phyloP scores from a whole-genome alignment of 345 rosid species.

The Ailanthus altissimus region DNA sequence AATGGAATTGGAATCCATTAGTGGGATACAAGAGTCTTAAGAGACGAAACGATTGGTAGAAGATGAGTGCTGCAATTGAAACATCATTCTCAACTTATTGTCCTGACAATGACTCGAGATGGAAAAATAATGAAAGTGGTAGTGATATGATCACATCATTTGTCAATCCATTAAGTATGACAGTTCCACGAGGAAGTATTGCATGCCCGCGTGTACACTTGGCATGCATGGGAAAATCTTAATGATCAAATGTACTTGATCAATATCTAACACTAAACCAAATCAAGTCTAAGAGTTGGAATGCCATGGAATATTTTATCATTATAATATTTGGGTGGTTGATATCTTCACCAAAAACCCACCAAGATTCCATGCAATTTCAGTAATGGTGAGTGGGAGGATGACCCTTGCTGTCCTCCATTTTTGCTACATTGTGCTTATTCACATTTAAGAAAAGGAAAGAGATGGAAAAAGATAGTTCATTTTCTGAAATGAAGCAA shows the following conservation, averaged over 20 bases:
- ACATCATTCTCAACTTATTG: constrained; percentile 9
- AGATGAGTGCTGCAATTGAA: constrained; percentile 1
- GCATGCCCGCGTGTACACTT: neutral
- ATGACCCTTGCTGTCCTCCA: constrained; percentile 26
- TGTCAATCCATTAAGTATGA: neutral
- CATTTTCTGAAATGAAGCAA: constrained; percentile 9
- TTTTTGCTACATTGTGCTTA: constrained; percentile 7
- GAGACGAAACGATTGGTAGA: constrained; percentile 15
- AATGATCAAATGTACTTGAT: constrained; percentile 1
- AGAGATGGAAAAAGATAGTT: neutral
- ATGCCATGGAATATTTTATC: constrained; percentile 10
- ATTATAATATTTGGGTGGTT: neutral
- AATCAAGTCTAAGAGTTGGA: constrained; percentile 8
- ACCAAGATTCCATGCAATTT: neutral
- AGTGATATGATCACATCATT: neutral
- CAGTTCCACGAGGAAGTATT: constrained; percentile 1
- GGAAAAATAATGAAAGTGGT: neutral
- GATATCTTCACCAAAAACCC: neutral
- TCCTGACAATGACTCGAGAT: constrained; percentile 9
- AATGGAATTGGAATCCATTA: neutral
- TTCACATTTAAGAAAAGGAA: constrained; percentile 2
- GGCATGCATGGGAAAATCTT: neutral
- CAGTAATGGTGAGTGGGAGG: neutral
- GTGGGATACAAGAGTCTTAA: neutral
- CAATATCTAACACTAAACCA: neutral